These are phyloP conservation scores for Lachnellula subtilissima DNA, from an alignment of 2,329 filamentous ascomycete species.

Conservation along the genomic window DNA sequence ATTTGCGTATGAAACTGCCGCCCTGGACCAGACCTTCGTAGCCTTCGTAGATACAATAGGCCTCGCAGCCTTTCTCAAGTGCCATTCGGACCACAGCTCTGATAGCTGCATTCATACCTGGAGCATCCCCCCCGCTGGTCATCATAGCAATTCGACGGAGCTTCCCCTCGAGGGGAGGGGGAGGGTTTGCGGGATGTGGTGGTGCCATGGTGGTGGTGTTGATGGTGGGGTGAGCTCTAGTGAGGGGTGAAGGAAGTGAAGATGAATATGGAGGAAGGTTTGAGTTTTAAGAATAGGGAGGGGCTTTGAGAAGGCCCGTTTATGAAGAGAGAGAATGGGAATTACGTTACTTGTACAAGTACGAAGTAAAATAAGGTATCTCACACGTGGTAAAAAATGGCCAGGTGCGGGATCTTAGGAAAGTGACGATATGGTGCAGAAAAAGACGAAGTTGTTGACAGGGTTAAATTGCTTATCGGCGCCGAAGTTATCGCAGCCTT, in stretches of 20 bases:
- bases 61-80: slow-evolving; percentile 76
- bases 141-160: slow-evolving; percentile 56
- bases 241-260: slow-evolving; percentile 1
- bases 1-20: slow-evolving; percentile 79
- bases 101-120: slow-evolving; percentile 70
- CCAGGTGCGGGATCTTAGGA: background rate
- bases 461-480: background rate
- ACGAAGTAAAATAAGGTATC: too few species aligned
- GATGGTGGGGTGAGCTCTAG: background rate
- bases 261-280: too few species aligned
- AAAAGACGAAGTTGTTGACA: background rate
- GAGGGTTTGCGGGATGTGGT: slow-evolving; percentile 9
- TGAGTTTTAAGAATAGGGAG: background rate
- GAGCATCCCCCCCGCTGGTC: slow-evolving; percentile 70
- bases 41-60: slow-evolving; percentile 82
- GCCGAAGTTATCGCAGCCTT: background rate
- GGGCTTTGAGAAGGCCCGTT: too few species aligned
- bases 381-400: too few species aligned
- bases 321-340: too few species aligned
- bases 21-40: slow-evolving; percentile 93
- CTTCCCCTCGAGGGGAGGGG: slow-evolving; percentile 26
- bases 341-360: too few species aligned
- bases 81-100: slow-evolving; percentile 82
- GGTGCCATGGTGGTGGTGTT: slow-evolving; percentile 24
- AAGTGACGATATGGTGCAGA: background rate